A percentile compares a stretch with the other conserved stretches of the same genome.
These are phyloP conservation scores for Schoenoplectus tabernaemontani DNA, from an alignment of 202 grass and related monocot genomes.

Conservation along the genomic window DNA sequence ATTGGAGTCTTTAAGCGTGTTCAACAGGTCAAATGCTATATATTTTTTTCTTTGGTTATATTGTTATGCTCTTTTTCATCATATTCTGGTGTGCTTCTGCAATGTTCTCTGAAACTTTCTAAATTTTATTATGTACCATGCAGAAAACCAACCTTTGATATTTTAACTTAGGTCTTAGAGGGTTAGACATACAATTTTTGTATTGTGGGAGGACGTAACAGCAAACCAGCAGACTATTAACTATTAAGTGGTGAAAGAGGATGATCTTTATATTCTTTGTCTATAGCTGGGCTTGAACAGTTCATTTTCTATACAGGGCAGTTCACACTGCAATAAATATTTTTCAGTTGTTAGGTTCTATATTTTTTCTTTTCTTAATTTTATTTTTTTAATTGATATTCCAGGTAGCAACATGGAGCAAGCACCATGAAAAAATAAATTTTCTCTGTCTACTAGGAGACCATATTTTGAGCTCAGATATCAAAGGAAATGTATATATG, in stretches of 20 bases:
- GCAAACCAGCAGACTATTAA: not conserved
- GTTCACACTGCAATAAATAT: not conserved
- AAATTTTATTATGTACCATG: not conserved
- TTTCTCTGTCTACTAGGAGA: constrained; percentile 70
- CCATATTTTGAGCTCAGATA: constrained; percentile 73
- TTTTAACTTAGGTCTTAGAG: not conserved
- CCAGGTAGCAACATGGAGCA: constrained; percentile 76
- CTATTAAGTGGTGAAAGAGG: not conserved
- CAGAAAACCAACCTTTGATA: not conserved
- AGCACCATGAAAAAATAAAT: constrained; percentile 79
- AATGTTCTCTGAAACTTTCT: not conserved
- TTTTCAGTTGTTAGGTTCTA: not conserved
- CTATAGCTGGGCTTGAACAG: not conserved
- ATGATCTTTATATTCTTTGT: not conserved
- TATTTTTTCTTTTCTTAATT: not conserved
- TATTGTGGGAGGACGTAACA: not conserved
- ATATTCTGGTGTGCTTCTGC: not conserved
- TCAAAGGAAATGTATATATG: constrained; percentile 65
- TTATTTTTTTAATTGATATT: constrained; percentile 22
- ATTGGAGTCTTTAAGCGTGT: constrained; percentile 79
- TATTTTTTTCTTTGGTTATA: not conserved
- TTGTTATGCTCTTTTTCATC: not conserved
- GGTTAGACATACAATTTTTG: not conserved
- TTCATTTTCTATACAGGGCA: not conserved
- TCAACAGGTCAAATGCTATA: constrained; percentile 44